These are phyloP conservation scores for Linum trigynum DNA, from an alignment of 345 rosid species.

Conservation along the genomic window DNA sequence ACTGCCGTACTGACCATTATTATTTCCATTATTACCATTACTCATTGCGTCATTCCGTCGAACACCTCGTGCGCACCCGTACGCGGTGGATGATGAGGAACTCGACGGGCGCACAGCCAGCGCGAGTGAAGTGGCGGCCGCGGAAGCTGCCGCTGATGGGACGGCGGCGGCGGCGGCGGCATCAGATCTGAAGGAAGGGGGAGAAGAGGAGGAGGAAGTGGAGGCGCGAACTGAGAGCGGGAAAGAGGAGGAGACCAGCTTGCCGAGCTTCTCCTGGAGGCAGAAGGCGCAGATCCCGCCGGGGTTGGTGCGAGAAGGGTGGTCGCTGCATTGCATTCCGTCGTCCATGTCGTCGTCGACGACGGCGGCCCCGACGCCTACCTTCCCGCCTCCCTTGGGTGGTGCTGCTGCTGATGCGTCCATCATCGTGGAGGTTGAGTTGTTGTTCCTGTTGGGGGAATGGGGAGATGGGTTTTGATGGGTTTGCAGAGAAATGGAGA, in stretches of 20 bases:
- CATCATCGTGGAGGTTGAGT: too few relatives aligned
- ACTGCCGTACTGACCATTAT: constrained; percentile 15
- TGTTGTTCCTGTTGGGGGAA: too few relatives aligned
- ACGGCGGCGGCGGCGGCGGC: constrained; percentile 14
- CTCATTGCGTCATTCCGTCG: constrained; percentile 8
- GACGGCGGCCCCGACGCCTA: constrained; percentile 25
- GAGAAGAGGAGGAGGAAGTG: constrained; percentile 31
- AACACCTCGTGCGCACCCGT: constrained; percentile 19
- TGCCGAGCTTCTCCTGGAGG: constrained; percentile 94
- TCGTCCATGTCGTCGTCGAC: constrained; percentile 64
- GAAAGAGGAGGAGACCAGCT: constrained; percentile 84
- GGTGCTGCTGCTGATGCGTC: not conserved
- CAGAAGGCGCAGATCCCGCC: constrained; percentile 99
- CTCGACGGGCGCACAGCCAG: constrained; percentile 5
- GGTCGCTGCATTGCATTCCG: constrained; percentile 75
- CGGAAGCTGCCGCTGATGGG: constrained; percentile 18
- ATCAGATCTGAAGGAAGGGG: constrained; percentile 86
- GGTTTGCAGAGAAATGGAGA: too few relatives aligned
- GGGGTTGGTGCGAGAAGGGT: constrained; percentile 67
- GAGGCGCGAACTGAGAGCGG: constrained; percentile 50
- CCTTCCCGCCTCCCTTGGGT: not conserved
- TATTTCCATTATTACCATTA: not conserved
- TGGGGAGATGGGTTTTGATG: too few relatives aligned
- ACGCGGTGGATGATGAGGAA: constrained; percentile 12
- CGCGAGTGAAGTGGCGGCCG: constrained; percentile 1